Conservation (phyloP, 2,329 filamentous ascomycete species). For the Cytospora schulzeri region DNA sequence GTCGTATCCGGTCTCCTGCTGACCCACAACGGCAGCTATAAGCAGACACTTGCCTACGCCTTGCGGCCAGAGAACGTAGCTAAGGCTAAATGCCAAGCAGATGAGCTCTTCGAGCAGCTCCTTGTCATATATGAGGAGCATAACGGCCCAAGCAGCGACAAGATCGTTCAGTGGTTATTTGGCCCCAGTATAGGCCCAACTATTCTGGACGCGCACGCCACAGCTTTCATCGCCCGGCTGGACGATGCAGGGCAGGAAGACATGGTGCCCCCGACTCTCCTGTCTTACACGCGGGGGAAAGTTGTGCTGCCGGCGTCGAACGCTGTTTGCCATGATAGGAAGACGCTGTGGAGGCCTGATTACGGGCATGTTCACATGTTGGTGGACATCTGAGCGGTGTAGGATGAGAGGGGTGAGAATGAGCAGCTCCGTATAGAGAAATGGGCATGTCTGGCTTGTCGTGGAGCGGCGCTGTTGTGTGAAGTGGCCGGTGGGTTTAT, state of each 20-base stretch:
- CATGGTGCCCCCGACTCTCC: conserved; percentile 26
- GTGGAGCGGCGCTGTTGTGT: neutral
- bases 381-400: conserved; percentile 2
- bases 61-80: conserved; percentile 11
- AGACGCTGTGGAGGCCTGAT: conserved; percentile 21
- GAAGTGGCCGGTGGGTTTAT: neutral
- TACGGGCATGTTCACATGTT: conserved; percentile 14
- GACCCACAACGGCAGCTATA: conserved; percentile 21
- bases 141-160: neutral
- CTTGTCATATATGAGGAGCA: neutral
- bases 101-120: conserved; percentile 13
- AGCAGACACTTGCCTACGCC: conserved; percentile 9
- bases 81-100: conserved; percentile 15
- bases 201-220: conserved; percentile 14
- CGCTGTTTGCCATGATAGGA: conserved; percentile 26
- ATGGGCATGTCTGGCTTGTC: neutral
- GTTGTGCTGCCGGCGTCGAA: conserved; percentile 20
- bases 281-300: conserved; percentile 16
- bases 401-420: neutral
- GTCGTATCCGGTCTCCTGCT: conserved; percentile 1
- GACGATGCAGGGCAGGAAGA: conserved; percentile 27
- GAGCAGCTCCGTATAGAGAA: neutral
- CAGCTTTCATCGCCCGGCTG: conserved; percentile 11
- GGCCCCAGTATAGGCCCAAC: conserved; percentile 12
- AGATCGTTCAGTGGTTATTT: conserved; percentile 15